Evolutionary conservation across 1,139 yeast genomes (phyloP).

Genomic region (Hyphopichia khmerensis): DNA sequence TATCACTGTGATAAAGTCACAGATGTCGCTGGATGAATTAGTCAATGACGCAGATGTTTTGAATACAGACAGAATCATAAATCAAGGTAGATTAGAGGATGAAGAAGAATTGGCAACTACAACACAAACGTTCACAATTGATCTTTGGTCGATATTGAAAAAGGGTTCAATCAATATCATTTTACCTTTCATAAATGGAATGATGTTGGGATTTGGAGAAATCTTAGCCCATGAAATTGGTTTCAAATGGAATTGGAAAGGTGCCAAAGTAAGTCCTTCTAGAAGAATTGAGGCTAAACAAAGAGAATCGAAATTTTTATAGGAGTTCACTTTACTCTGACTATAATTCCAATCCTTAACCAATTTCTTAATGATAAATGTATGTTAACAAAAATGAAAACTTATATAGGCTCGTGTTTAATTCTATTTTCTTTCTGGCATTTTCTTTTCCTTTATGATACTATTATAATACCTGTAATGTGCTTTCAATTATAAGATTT

Average conservation of each 20-base stretch:
- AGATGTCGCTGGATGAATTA: slow-evolving; percentile 4
- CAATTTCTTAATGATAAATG: slow-evolving; percentile 2
- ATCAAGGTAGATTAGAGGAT: slow-evolving; percentile 14
- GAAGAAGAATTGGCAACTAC: slow-evolving; percentile 4
- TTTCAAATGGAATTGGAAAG: slow-evolving; percentile 73
- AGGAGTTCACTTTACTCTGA: too few species aligned
- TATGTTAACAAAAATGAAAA: too few species aligned
- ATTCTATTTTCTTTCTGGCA: not conserved
- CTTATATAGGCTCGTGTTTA: too few species aligned
- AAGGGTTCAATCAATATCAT: slow-evolving; percentile 71
- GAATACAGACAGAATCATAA: slow-evolving; percentile 21
- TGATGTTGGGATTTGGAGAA: slow-evolving; percentile 97
- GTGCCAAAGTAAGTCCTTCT: slow-evolving; percentile 61
- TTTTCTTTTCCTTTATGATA: not conserved
- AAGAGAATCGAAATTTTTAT: slow-evolving; percentile 18
- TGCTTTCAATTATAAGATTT: too few species aligned
- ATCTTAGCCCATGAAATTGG: slow-evolving; percentile 92
- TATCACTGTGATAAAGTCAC: slow-evolving; percentile 3
- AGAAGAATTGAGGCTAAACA: slow-evolving; percentile 26
- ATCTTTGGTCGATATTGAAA: slow-evolving; percentile 37
- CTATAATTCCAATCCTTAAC: too few species aligned
- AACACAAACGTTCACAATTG: slow-evolving; percentile 9
- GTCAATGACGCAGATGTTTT: slow-evolving; percentile 17
- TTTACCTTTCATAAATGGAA: slow-evolving; percentile 87
- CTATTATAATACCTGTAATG: too few species aligned